These are phyloP conservation scores for Lodderomyces pseudojiufengensis DNA, from an alignment of 1,139 yeast genomes.

Conservation along the genomic window DNA sequence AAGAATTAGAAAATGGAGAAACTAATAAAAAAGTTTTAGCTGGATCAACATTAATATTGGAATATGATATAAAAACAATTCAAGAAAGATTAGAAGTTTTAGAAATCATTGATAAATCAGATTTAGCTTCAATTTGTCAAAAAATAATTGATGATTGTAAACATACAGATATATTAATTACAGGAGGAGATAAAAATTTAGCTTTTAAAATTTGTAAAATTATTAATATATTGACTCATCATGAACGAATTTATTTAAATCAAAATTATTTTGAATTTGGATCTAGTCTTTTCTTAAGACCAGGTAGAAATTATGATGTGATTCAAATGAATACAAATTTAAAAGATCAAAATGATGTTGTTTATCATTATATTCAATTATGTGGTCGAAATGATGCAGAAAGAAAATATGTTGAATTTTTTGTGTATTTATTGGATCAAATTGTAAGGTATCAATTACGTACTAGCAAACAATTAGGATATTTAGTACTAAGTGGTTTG, in stretches of 20 bases:
- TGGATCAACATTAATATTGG: slow-evolving; percentile 48
- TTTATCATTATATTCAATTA: slow-evolving; percentile 52
- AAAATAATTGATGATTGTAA: slow-evolving; percentile 21
- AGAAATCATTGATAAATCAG: slow-evolving; percentile 24
- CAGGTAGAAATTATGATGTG: slow-evolving; percentile 31
- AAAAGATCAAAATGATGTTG: slow-evolving; percentile 47
- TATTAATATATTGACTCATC: slow-evolving; percentile 15
- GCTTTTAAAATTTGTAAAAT: slow-evolving; percentile 14
- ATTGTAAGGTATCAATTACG: slow-evolving; percentile 46
- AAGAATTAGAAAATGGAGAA: slow-evolving; percentile 29
- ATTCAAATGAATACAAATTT: slow-evolving; percentile 24
- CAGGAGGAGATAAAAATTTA: slow-evolving; percentile 30
- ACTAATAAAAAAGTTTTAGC: slow-evolving; percentile 45
- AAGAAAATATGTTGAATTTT: slow-evolving; percentile 38
- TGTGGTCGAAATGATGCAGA: slow-evolving; percentile 39
- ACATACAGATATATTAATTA: slow-evolving; percentile 41
- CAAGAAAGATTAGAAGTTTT: slow-evolving; percentile 44
- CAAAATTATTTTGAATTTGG: slow-evolving; percentile 9
- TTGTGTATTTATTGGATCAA: slow-evolving; percentile 41
- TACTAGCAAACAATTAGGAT: slow-evolving; percentile 43
- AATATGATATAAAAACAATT: slow-evolving; percentile 48
- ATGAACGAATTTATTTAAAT: slow-evolving; percentile 9
- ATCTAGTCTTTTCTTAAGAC: slow-evolving; percentile 29
- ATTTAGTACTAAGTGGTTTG: slow-evolving; percentile 50
- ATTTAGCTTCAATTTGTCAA: slow-evolving; percentile 19